Base-by-base conservation (phyloP, 176 grass and related monocot genomes). In the Rhynchospora pubera region DNA sequence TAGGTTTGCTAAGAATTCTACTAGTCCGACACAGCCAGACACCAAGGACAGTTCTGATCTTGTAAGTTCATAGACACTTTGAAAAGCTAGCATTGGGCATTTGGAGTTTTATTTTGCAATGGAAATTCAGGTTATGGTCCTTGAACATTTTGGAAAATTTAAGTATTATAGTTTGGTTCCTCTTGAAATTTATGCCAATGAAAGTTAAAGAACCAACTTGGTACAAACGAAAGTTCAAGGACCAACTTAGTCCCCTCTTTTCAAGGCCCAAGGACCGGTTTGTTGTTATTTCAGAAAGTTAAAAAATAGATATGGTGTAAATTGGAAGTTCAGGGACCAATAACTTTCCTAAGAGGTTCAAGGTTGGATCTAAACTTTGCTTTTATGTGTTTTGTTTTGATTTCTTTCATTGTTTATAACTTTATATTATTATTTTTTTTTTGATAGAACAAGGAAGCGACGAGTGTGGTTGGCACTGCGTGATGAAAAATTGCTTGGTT, bases 1-100 rank as follows among this genome's bases (percentile, higher is more conserved):
- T 65, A 98, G 95, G 89, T 98, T 98, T 91, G 82, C 85, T 21
- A 79, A 88, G 84, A 77, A 28, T 59, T 77, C 93, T 65, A 88
- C 45, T 48, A 73, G 26, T 61, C 65, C 87, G 47, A 62, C 87
- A 57, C 69, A 80, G 82, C 88, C 82, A 85, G 91, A 77, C 50
- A 81, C 55, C 69, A 81, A 92, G 52, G 85, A 67, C 13, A 76
- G 69, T 66, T 86, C 88, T 55, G 90, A 98, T 80, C 43, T 56
- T 84, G 94, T 94, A 92, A 78, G 65, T 50, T 21, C 46, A 72
- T 47, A 81, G 72, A 76, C 45, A 56, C 79, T 82, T n/a, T 50
- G 4, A 28, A 86, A 72, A 23, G 12, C 15, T 74, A 57, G 18
- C 65, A 15, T n/a, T 39, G 26, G 43, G 43, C 19, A 46, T 81